phyloP scores from a whole-genome alignment of 2,329 filamentous ascomycete species.

The Aspergillus pseudoglaucus region DNA sequence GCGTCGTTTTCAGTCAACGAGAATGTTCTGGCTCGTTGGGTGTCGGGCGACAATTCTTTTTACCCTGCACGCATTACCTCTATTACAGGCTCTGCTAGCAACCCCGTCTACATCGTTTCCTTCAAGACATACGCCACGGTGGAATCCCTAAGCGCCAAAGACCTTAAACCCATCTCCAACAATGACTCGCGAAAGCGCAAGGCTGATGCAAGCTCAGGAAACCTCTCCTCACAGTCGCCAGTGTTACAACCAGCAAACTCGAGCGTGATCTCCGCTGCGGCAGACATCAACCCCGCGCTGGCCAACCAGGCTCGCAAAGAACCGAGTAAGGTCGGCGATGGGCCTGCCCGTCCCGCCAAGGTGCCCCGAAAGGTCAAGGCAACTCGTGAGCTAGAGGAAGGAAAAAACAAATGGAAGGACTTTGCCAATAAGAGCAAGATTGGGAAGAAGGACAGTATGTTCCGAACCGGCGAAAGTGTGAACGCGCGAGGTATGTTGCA shows the following conservation, averaged over 20 bases:
- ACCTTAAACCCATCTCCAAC: slow-evolving; percentile 68
- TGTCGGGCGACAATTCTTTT: slow-evolving; percentile 79
- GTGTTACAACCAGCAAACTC: slow-evolving; percentile 37
- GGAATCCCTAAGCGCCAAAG: slow-evolving; percentile 72
- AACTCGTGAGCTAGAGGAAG: slow-evolving; percentile 81
- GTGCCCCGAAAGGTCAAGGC: slow-evolving; percentile 75
- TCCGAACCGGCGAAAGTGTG: slow-evolving; percentile 80
- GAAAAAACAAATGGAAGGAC: slow-evolving; percentile 91
- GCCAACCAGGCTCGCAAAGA: slow-evolving; percentile 59
- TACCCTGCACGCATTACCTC: slow-evolving; percentile 90
- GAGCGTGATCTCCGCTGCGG: slow-evolving; percentile 59
- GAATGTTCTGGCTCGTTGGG: slow-evolving; percentile 82
- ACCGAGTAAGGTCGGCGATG: slow-evolving; percentile 57
- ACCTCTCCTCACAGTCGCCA: slow-evolving; percentile 37
- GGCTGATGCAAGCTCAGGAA: slow-evolving; percentile 66
- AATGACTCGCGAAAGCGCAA: slow-evolving; percentile 73
- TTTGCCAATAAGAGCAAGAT: slow-evolving; percentile 69
- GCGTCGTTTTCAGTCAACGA: slow-evolving; percentile 79
- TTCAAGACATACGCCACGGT: slow-evolving; percentile 83
- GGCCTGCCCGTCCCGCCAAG: slow-evolving; percentile 56
- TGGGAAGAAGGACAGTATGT: slow-evolving; percentile 93
- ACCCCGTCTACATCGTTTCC: slow-evolving; percentile 87
- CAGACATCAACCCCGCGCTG: slow-evolving; percentile 59
- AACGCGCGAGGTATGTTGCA: slow-evolving; percentile 68
- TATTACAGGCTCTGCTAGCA: slow-evolving; percentile 84